Percentiles rank a stretch among this genome's conserved stretches.
phyloP scores from a whole-genome alignment of 2,329 filamentous ascomycete species.

The Beauveria medogensis region DNA sequence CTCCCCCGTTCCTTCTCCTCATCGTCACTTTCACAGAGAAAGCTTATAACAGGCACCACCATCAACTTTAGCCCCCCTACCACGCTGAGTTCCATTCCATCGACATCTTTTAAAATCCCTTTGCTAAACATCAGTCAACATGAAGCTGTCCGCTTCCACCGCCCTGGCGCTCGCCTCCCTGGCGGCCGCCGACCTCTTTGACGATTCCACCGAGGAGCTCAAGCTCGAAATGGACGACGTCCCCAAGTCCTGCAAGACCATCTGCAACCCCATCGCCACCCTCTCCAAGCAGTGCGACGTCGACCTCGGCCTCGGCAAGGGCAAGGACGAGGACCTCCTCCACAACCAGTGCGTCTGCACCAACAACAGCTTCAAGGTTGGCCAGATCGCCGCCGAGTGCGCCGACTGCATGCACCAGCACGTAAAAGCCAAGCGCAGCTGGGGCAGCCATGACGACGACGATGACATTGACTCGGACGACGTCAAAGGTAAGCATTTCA shows the following conservation, averaged over 20 bases:
- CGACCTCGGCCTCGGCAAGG: constrained; percentile 21
- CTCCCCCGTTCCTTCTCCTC: not conserved
- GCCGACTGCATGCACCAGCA: constrained; percentile 30
- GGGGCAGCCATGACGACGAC: constrained; percentile 14
- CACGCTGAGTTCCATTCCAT: no score
- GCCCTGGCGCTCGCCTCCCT: constrained; percentile 19
- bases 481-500: constrained; percentile 15
- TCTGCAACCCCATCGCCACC: constrained; percentile 29
- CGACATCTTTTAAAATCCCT: no score
- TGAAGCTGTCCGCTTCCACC: constrained; percentile 19
- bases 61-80: not conserved
- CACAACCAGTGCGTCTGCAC: constrained; percentile 33
- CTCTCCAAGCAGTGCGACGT: constrained; percentile 29
- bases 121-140: constrained; percentile 8
- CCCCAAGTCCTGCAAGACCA: constrained; percentile 25
- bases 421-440: constrained; percentile 11
- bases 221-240: constrained; percentile 27
- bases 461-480: constrained; percentile 13
- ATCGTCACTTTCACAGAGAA: not conserved
- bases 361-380: constrained; percentile 33
- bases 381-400: constrained; percentile 27
- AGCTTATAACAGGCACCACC: not conserved
- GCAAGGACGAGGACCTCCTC: constrained; percentile 28
- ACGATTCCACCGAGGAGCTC: constrained; percentile 25
- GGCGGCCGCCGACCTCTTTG: constrained; percentile 19